Evolutionary conservation across 1,139 yeast genomes (phyloP), one percentile per base, ranked within the genome.

Genomic region (Geotrichum carabidarum): DNA sequence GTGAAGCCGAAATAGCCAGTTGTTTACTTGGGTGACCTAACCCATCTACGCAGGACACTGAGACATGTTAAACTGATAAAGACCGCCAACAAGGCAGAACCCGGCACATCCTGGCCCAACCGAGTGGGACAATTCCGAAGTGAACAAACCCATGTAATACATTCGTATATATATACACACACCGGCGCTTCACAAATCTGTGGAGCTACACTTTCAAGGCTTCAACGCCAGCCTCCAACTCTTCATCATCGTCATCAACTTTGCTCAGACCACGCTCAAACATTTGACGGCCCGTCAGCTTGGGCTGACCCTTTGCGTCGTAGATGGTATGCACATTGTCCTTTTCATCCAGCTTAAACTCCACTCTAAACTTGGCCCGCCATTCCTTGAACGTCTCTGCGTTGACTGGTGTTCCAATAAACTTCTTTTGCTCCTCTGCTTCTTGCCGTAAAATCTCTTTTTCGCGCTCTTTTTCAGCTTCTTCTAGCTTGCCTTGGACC

Each of bases 211-310:
- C 53, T 35, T 50, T 50, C 37, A 56, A 18, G 17, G 22, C 43
- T 8, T 37, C 37, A 8, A 47, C 57, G 8, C 58, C 57, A 30
- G 54, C 54, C 34, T 61, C 64, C 22, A 59, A 61, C n/a, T 63
- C 71, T 15, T 70, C 75, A 12, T 69, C 80, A 45, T 71, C 79
- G 48, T 81, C 87, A 8, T 73, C 82, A 34, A 78, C 82, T 57
- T 82, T 83, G 44, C 86, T 94, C 64, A 90, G 78, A 50, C 98
- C 98, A 66, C 79, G 79, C 66, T 90, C 98, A 67, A 91, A 93
- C 58, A 93, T 86, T 70, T 90, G 93, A 63, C 81, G 78, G 17
- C 99, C 99, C 0, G 95, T 84, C 65, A 89, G 72, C 68, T 84
- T 86, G 8, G 55, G 46, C 37, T 56, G 58, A 11, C 93, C 94